Percentiles rank a stretch among this genome's conserved stretches.
phyloP scores from a whole-genome alignment of 139 green algal species.

The Pleodorina starrii region DNA sequence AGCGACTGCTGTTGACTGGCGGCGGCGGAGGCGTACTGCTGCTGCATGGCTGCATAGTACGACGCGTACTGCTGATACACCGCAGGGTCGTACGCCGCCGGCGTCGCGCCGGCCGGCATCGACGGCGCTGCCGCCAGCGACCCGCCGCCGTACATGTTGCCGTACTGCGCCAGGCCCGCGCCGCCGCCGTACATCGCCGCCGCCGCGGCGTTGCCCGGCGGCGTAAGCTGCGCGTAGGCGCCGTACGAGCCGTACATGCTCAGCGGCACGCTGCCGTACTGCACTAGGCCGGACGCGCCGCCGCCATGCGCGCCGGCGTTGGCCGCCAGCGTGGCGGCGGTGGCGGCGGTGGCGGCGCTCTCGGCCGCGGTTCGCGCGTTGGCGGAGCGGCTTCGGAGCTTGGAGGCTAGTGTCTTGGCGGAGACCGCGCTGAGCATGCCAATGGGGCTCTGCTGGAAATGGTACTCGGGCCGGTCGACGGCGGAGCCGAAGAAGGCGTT shows the following conservation, averaged over 20 bases:
- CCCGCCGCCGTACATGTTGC: slow-evolving; percentile 9
- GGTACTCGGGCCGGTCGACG: slow-evolving; percentile 39
- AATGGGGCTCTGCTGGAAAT: background rate
- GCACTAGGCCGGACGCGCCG: too few relatives aligned
- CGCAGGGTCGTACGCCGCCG: background rate
- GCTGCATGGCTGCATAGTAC: slow-evolving; percentile 20
- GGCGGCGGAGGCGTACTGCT: slow-evolving; percentile 13
- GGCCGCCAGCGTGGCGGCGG: background rate
- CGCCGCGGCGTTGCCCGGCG: background rate
- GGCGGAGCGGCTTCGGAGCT: background rate
- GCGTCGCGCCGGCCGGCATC: background rate
- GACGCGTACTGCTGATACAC: slow-evolving; percentile 27
- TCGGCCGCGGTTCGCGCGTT: background rate
- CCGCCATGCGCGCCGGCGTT: background rate
- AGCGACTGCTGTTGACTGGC: background rate
- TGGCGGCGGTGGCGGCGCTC: background rate
- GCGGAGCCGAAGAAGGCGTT: slow-evolving; percentile 40
- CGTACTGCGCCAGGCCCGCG: background rate
- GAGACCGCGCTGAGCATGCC: background rate
- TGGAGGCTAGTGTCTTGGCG: background rate
- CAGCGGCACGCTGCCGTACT: background rate
- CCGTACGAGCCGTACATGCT: background rate
- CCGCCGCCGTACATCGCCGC: background rate
- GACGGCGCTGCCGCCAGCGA: background rate
- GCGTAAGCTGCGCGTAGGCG: background rate